These are phyloP conservation scores for Arctium minus DNA, from an alignment of 129 eudicot species.

Conservation along the genomic window DNA sequence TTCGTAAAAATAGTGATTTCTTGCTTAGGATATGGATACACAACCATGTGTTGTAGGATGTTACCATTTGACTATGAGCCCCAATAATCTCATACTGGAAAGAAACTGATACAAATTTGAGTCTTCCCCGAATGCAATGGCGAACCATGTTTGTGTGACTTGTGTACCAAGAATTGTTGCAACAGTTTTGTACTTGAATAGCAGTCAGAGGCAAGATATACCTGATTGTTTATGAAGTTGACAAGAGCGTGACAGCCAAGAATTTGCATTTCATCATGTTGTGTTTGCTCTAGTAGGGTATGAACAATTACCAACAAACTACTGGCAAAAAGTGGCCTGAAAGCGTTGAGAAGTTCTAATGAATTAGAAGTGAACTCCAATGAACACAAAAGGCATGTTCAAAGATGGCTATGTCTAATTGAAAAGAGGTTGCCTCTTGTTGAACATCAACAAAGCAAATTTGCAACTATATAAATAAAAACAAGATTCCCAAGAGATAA, in stretches of 20 bases:
- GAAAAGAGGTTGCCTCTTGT: constrained; percentile 4
- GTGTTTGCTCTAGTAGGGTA: constrained; percentile 65
- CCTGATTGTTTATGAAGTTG: constrained; percentile 70
- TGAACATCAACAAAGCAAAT: not conserved
- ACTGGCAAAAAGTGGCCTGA: constrained; percentile 76
- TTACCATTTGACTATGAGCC: not conserved
- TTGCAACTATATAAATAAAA: not conserved
- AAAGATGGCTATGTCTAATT: not conserved
- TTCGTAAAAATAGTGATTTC: not conserved
- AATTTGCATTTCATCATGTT: constrained; percentile 57
- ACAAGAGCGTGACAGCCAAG: constrained; percentile 72
- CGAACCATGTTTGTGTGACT: not conserved
- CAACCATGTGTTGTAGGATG: not conserved
- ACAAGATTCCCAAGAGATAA: not conserved
- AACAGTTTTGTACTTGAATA: not conserved
- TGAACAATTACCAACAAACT: constrained; percentile 67
- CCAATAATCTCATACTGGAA: not conserved
- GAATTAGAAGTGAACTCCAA: not conserved
- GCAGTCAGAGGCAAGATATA: constrained; percentile 9
- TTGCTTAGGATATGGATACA: not conserved
- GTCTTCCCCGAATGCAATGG: not conserved
- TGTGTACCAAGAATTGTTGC: not conserved
- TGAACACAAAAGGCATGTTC: not conserved
- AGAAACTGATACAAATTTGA: not conserved
- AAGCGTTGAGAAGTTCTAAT: not conserved